Conservation (phyloP, 495 filamentous ascomycete species). For the Trichoderma asperelloides region DNA sequence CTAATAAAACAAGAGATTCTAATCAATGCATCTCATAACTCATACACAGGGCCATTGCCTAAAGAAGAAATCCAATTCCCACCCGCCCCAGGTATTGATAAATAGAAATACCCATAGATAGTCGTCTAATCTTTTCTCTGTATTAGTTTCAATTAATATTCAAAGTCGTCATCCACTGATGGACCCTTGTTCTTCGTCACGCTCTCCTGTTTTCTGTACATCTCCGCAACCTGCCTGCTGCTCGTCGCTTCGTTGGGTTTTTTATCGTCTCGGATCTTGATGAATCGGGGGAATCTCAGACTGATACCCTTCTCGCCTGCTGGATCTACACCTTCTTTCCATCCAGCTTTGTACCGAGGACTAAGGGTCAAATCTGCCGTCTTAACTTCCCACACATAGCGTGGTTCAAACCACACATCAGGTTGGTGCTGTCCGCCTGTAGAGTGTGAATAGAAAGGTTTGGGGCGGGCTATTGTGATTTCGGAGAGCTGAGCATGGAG, state of each 20-base stretch:
- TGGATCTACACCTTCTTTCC: constrained; percentile 55
- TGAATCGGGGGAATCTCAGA: constrained; percentile 84
- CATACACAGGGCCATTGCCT: background rate
- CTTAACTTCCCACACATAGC: constrained; percentile 94
- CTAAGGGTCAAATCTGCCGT: constrained; percentile 90
- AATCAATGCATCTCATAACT: background rate
- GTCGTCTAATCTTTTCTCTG: background rate
- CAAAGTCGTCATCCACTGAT: constrained; percentile 94
- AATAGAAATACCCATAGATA: background rate
- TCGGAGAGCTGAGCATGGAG: constrained; percentile 62
- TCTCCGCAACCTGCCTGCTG: constrained; percentile 77
- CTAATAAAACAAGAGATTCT: background rate
- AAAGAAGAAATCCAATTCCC: background rate
- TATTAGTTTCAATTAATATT: too few relatives aligned
- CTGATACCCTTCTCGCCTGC: constrained; percentile 74
- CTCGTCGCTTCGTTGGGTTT: constrained; percentile 86
- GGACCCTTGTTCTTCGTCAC: constrained; percentile 67
- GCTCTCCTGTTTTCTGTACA: constrained; percentile 92
- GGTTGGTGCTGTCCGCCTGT: constrained; percentile 81
- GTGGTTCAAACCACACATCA: constrained; percentile 96
- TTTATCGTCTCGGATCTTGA: constrained; percentile 86
- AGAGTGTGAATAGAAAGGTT: constrained; percentile 88
- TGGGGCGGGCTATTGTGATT: constrained; percentile 75
- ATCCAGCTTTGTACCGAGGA: constrained; percentile 80
- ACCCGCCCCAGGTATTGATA: background rate